phyloP scores from a whole-genome alignment of 1,139 yeast genomes.

The Taphrina pruni region DNA sequence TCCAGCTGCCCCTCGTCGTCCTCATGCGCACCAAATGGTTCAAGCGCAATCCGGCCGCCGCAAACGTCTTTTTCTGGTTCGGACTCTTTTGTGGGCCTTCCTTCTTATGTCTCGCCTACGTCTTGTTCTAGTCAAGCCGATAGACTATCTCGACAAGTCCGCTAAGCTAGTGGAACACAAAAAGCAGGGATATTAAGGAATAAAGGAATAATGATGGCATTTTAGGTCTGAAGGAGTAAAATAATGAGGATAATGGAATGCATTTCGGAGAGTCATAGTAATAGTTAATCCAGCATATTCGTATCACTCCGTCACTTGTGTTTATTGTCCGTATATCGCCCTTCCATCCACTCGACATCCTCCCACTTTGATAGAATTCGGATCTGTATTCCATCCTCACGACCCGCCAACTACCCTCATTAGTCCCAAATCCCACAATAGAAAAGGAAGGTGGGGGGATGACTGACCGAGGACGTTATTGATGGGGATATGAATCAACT shows the following conservation, averaged over 20 bases:
- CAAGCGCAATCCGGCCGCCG: conserved; percentile 68
- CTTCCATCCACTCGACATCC: too few species aligned
- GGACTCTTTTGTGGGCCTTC: conserved; percentile 93
- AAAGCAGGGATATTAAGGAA: too few species aligned
- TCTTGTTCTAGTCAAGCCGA: conserved; percentile 72
- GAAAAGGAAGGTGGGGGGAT: background rate
- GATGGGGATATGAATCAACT: conserved; percentile 45
- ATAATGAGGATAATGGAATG: too few species aligned
- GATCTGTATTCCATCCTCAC: background rate
- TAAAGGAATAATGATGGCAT: background rate
- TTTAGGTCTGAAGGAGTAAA: too few species aligned
- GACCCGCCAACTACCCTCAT: background rate
- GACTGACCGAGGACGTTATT: conserved; percentile 42
- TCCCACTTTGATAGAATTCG: too few species aligned
- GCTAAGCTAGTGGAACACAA: too few species aligned
- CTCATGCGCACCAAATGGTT: conserved; percentile 55
- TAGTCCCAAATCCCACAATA: background rate
- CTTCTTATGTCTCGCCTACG: conserved; percentile 79
- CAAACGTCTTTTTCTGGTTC: conserved; percentile 86
- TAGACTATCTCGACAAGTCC: too few species aligned
- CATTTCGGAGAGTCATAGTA: too few species aligned
- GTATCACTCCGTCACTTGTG: too few species aligned
- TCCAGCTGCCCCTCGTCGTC: conserved; percentile 59
- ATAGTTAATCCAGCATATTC: too few species aligned
- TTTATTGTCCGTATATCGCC: too few species aligned